These are phyloP conservation scores for Sambucus nigra DNA, from an alignment of 129 eudicot genomes.

Conservation along the genomic window DNA sequence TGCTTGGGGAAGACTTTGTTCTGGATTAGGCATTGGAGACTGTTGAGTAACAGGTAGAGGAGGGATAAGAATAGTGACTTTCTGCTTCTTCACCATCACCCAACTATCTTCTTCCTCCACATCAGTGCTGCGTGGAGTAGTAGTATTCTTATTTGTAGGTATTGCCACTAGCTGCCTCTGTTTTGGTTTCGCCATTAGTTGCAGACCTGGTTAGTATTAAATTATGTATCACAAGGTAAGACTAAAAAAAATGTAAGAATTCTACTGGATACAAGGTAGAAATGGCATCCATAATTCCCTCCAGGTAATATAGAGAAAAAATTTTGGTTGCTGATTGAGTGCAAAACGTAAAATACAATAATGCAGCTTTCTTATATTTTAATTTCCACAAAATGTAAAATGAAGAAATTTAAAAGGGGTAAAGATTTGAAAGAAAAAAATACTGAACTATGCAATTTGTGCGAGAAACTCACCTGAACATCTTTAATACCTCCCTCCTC, in stretches of 20 bases:
- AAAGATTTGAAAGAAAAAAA: too few relatives aligned
- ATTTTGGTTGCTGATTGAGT: background rate
- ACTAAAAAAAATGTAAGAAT: too few relatives aligned
- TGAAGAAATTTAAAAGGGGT: too few relatives aligned
- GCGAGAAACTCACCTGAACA: too few relatives aligned
- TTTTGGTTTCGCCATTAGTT: conserved; percentile 47
- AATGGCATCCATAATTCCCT: background rate
- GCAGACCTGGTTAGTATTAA: conserved; percentile 23
- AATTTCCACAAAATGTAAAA: background rate
- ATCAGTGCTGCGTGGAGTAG: conserved; percentile 21
- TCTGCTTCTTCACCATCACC: conserved; percentile 84
- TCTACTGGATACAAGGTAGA: conserved; percentile 10
- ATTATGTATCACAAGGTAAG: background rate
- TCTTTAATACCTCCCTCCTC: too few relatives aligned
- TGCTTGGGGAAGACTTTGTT: conserved; percentile 17
- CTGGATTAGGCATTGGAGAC: conserved; percentile 18
- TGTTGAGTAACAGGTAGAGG: conserved; percentile 38
- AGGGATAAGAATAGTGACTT: conserved; percentile 71
- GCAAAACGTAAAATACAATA: background rate
- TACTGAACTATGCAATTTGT: too few relatives aligned
- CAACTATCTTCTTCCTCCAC: conserved; percentile 48
- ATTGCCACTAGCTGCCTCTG: conserved; percentile 20
- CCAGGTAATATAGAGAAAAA: background rate
- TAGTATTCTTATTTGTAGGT: conserved; percentile 23
- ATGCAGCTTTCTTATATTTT: too few relatives aligned